Conservation (phyloP, 2,329 filamentous ascomycete genomes). For the Hypoxylon sp. region DNA sequence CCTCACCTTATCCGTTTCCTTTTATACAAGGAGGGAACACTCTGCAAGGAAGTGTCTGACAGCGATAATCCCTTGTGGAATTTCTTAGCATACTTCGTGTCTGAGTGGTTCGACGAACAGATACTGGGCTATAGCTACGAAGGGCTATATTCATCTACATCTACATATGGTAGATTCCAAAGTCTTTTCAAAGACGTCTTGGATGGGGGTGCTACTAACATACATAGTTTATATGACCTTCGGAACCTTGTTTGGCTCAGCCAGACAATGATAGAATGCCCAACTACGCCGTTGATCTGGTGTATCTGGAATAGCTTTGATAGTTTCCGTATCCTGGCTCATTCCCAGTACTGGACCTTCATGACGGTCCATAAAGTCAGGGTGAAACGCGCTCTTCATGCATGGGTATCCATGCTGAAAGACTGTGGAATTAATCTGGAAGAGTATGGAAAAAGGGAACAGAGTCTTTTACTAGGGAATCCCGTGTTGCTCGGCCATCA, state of each 20-base stretch:
- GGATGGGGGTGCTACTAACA: neutral
- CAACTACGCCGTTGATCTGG: neutral
- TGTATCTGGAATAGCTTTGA: constrained; percentile 1
- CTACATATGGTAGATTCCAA: neutral
- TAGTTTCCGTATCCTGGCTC: neutral
- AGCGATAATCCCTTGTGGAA: neutral
- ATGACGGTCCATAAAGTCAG: neutral
- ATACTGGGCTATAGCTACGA: neutral
- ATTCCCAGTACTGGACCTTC: neutral
- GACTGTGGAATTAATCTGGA: neutral
- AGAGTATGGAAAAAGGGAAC: neutral
- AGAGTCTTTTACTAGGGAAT: neutral
- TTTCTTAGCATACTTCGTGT: neutral
- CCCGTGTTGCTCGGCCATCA: neutral
- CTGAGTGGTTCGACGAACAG: neutral
- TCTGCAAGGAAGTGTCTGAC: neutral
- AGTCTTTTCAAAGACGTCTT: neutral
- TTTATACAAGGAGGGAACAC: neutral
- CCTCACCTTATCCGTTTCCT: neutral
- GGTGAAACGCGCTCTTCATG: neutral
- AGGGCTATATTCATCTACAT: neutral
- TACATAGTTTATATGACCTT: constrained; percentile 1
- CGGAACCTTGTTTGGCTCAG: neutral
- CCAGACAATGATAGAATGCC: neutral
- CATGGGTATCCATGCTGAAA: neutral